Conservation (phyloP, 1,284 basidiomycete genomes). For the Tetrapyrgos nigripes region DNA sequence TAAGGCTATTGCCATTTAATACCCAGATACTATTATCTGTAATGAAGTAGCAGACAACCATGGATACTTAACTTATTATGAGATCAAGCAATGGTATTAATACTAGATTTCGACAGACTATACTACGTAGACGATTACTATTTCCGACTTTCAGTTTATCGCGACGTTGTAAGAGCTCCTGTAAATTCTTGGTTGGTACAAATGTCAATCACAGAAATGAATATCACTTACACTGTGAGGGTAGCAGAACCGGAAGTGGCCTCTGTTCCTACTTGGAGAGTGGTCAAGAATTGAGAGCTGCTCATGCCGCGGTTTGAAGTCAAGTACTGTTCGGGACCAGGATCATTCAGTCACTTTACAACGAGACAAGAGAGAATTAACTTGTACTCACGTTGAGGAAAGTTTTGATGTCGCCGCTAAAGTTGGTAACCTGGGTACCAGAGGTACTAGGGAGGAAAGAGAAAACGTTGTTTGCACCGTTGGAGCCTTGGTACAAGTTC, state of each 20-base stretch:
- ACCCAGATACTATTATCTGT: no score
- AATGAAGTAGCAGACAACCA: no score
- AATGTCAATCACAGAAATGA: background rate
- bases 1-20: conserved; percentile 33
- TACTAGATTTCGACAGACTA: no score
- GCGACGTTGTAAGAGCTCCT: background rate
- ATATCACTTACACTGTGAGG: conserved; percentile 51
- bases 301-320: conserved; percentile 50
- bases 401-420: conserved; percentile 58
- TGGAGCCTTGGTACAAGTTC: conserved; percentile 65
- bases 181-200: background rate
- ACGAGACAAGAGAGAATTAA: background rate
- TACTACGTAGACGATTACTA: background rate
- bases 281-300: conserved; percentile 56
- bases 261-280: conserved; percentile 63
- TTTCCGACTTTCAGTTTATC: no score
- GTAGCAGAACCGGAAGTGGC: conserved; percentile 61
- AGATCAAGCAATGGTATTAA: no score
- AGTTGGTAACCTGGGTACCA: conserved; percentile 49
- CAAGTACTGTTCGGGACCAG: conserved; percentile 51
- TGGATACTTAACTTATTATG: no score
- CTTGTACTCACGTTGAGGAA: conserved; percentile 56
- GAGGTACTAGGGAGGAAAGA: conserved; percentile 60
- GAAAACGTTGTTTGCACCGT: conserved; percentile 65
- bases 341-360: background rate